Conservation (phyloP, 2,329 filamentous ascomycete species). For the Neoarthrinium moseri region DNA sequence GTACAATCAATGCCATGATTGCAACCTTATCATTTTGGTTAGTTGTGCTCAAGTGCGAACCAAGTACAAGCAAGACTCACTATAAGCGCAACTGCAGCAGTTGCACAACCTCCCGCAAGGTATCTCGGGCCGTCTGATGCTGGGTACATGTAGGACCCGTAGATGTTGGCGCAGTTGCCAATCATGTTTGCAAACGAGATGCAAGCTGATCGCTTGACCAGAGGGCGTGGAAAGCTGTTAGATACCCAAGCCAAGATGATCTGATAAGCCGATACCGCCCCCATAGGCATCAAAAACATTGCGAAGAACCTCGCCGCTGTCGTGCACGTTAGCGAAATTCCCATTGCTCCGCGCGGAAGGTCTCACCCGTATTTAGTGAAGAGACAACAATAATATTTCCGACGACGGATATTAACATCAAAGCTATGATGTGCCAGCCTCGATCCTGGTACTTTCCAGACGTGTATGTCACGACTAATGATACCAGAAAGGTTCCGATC, state of each 20-base stretch:
- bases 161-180: constrained; percentile 56
- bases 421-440: constrained; percentile 52
- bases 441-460: constrained; percentile 54
- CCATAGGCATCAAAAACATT: constrained; percentile 61
- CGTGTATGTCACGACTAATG: constrained; percentile 52
- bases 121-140: constrained; percentile 41
- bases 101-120: constrained; percentile 55
- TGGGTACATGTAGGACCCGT: constrained; percentile 47
- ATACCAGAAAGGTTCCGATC: constrained; percentile 51
- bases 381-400: constrained; percentile 57
- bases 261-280: constrained; percentile 48
- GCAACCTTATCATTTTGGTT: constrained; percentile 34
- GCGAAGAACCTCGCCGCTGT: constrained; percentile 54
- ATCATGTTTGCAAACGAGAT: constrained; percentile 68
- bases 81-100: constrained; percentile 53
- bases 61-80: neutral
- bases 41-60: no score
- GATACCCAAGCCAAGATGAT: constrained; percentile 67
- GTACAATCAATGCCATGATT: constrained; percentile 49
- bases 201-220: constrained; percentile 63
- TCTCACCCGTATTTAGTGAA: constrained; percentile 40
- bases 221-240: constrained; percentile 69
- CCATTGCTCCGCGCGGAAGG: no score
- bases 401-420: constrained; percentile 49
- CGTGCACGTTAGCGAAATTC: no score